These are phyloP conservation scores for Oehlia diaphana DNA, from an alignment of 192 early-diverging fungal species.

Conservation along the genomic window DNA sequence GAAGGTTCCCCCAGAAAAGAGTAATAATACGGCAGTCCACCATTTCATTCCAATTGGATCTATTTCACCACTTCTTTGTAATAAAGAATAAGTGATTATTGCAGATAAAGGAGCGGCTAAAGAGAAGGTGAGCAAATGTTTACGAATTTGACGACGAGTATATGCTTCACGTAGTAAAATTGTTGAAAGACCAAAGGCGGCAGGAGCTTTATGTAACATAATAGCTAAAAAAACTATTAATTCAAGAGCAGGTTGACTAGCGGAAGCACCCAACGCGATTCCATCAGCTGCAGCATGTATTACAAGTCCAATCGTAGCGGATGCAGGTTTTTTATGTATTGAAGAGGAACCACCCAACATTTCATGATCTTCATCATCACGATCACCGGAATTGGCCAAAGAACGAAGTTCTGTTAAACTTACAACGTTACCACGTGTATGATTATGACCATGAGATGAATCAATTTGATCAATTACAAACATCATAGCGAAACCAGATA, in stretches of 20 bases:
- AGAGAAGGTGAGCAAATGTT: slow-evolving; percentile 80
- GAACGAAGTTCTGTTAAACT: slow-evolving; percentile 16
- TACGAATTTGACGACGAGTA: slow-evolving; percentile 60
- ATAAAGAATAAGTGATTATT: slow-evolving; percentile 52
- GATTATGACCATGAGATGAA: slow-evolving; percentile 42
- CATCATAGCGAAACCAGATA: slow-evolving; percentile 87
- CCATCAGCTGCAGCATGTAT: slow-evolving; percentile 96
- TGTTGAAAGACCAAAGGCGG: slow-evolving; percentile 87
- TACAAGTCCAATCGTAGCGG: slow-evolving; percentile 89
- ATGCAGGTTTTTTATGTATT: slow-evolving; percentile 42
- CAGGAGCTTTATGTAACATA: slow-evolving; percentile 95
- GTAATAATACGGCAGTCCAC: slow-evolving; percentile 79
- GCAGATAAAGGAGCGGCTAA: slow-evolving; percentile 84
- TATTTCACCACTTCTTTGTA: slow-evolving; percentile 39
- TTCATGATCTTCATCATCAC: slow-evolving; percentile 11
- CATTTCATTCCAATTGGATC: slow-evolving; percentile 52
- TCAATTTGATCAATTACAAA: slow-evolving; percentile 81
- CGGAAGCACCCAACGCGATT: slow-evolving; percentile 89
- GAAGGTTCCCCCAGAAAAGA: slow-evolving; percentile 91
- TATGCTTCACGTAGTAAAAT: slow-evolving; percentile 80
- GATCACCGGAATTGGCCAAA: neutral
- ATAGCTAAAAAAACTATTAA: slow-evolving; percentile 92
- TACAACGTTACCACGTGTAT: slow-evolving; percentile 13
- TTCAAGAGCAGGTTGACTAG: slow-evolving; percentile 59
- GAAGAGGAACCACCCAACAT: slow-evolving; percentile 21